These are phyloP conservation scores for Vigna angularis DNA, from an alignment of 306 rosid genomes.

Conservation along the genomic window DNA sequence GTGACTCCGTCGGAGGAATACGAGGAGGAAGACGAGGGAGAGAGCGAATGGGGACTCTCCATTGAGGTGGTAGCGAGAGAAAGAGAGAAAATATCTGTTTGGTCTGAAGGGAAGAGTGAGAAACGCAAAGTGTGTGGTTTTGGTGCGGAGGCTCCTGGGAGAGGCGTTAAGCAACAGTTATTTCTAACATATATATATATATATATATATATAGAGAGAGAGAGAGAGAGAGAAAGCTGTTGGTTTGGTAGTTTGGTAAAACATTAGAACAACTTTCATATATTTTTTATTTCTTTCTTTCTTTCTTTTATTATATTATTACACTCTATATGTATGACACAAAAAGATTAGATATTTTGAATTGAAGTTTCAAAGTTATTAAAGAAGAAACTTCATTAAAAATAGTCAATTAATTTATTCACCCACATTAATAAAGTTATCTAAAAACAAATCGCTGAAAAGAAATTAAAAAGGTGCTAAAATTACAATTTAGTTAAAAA, in stretches of 20 bases:
- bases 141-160: conserved; percentile 34
- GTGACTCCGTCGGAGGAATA: conserved; percentile 40
- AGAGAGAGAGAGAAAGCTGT: conserved; percentile 39
- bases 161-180: conserved; percentile 64
- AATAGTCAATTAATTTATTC: no score
- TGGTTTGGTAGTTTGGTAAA: conserved; percentile 51
- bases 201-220: no score
- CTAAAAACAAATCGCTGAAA: no score
- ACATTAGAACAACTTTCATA: neutral
- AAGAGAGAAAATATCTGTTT: conserved; percentile 2
- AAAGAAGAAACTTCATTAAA: no score
- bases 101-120: conserved; percentile 41
- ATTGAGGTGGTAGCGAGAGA: conserved; percentile 39
- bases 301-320: no score
- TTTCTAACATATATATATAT: conserved; percentile 23
- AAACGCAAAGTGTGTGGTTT: conserved; percentile 17
- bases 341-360: no score
- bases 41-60: conserved; percentile 52
- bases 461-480: no score
- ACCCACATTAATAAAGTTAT: no score
- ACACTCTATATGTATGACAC: no score
- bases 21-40: conserved; percentile 49
- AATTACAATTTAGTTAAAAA: no score
- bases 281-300: neutral
- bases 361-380: no score